Conservation (phyloP, 768 basidiomycete species). For the Boletus pseudopeckii region DNA sequence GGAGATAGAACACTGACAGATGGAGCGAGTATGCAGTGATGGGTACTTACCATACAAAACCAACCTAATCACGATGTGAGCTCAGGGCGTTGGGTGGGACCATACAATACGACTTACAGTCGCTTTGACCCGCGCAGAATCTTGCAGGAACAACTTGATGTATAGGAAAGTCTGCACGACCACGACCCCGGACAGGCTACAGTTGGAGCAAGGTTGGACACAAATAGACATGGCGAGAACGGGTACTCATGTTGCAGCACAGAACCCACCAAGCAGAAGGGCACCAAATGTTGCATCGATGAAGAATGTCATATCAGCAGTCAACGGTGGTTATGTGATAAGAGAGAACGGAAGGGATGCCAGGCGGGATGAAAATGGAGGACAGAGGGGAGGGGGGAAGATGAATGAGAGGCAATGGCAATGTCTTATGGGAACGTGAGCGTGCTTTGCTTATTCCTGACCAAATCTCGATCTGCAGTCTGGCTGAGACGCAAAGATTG, state of each 20-base stretch:
- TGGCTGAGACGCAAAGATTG: no score
- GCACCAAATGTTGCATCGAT: conserved; percentile 26
- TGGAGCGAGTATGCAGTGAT: not conserved
- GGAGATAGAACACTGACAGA: not conserved
- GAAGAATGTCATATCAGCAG: conserved; percentile 8
- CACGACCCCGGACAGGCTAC: conserved; percentile 29
- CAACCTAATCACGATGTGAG: conserved; percentile 18
- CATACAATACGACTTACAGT: conserved; percentile 14
- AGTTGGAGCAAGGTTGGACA: not conserved
- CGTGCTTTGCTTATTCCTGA: not conserved
- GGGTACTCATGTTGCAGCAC: conserved; percentile 26
- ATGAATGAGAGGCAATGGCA: not conserved
- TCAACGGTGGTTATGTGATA: not conserved
- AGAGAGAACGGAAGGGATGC: not conserved
- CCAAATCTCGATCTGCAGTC: not conserved
- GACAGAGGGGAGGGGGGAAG: not conserved
- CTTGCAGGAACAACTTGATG: conserved; percentile 29
- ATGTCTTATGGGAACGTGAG: not conserved
- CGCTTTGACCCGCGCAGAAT: conserved; percentile 19
- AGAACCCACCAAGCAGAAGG: conserved; percentile 30
- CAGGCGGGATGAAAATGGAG: not conserved
- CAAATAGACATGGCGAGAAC: not conserved
- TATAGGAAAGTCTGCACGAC: conserved; percentile 29
- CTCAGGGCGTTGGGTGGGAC: not conserved
- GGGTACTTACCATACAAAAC: conserved; percentile 22